These are phyloP conservation scores for Lathyrus sativus DNA, from an alignment of 306 rosid genomes.

Conservation along the genomic window DNA sequence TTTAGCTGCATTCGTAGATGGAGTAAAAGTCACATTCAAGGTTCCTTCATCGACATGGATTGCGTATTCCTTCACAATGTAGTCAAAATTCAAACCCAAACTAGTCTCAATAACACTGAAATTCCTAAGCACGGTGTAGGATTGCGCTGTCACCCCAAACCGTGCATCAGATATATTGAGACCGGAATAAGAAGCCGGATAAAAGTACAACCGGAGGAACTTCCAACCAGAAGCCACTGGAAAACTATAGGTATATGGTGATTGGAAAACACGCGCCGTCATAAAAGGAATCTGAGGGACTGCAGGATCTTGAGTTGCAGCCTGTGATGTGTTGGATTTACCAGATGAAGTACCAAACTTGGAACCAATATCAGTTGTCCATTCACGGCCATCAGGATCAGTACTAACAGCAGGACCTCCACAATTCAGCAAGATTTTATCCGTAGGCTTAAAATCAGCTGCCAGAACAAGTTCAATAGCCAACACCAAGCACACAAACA, in stretches of 20 bases:
- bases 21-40: constrained; percentile 67
- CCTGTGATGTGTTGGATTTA: constrained; percentile 43
- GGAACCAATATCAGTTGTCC: constrained; percentile 77
- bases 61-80: constrained; percentile 60
- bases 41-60: constrained; percentile 63
- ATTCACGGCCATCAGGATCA: constrained; percentile 59
- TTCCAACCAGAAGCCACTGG: constrained; percentile 79
- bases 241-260: constrained; percentile 62
- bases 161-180: constrained; percentile 59
- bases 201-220: constrained; percentile 74
- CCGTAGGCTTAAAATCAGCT: constrained; percentile 61
- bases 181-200: constrained; percentile 63
- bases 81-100: constrained; percentile 61
- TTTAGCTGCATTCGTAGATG: constrained; percentile 59
- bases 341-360: constrained; percentile 43
- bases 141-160: constrained; percentile 56
- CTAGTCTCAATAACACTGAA: constrained; percentile 72
- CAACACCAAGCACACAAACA: constrained; percentile 45
- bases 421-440: constrained; percentile 65
- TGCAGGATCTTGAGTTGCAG: constrained; percentile 71
- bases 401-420: constrained; percentile 64
- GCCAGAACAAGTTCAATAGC: constrained; percentile 46
- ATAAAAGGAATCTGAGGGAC: constrained; percentile 66
- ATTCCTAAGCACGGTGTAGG: constrained; percentile 66
- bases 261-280: constrained; percentile 67